Base-by-base conservation (phyloP, 345 rosid genomes). In the Lepidium didymum region DNA sequence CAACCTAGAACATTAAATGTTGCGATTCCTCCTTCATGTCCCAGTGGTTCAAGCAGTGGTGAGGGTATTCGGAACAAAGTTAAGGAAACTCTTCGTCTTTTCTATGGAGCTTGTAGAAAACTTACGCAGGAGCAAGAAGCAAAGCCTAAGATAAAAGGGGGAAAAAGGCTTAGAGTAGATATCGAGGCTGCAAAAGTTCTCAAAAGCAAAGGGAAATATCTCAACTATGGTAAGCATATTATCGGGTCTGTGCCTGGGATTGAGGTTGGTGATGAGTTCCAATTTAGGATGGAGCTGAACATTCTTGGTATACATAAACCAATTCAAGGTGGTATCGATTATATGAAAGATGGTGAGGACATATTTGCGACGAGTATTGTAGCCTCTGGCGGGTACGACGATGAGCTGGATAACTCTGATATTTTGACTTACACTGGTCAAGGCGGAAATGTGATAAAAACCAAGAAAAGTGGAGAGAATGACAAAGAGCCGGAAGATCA, bases 231-330 rank as follows among this genome's bases (percentile, higher is more conserved):
- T 33, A 65, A 62, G 38, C 81, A 68, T 16, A 81, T 89, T 37
- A 52, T 91, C 27, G 99, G 99, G 67, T 3, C 80, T 62, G 85
- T 94, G 42, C 96, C 97, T 10, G 99, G 99, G 19, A 79, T 88
- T 77, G 96, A 87, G 71, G 82, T 88, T 53, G 99, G 99, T 14
- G 97, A 91, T 64, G 92, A 91, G 75, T 94, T 89, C 77, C 95
- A 81, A 27, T 91, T 83, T 35, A 78, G 91, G 50, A 78, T 87
- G 35, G 97, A 91, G 82, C 90, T 94, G 51, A 84, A 79, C 75
- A 68, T 91, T 18, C 75, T 94, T 59, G 95, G 96, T 49, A 80
- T 91, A 43, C 97, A 94, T 70, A 89, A 80, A 44, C 88, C 47
- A 6, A 73, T 54, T 54, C 92, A 86, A 62, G 86, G 79, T n/a